These are phyloP conservation scores for Paratrypanosoma confusum DNA, from an alignment of 208 protist species.

Conservation along the genomic window DNA sequence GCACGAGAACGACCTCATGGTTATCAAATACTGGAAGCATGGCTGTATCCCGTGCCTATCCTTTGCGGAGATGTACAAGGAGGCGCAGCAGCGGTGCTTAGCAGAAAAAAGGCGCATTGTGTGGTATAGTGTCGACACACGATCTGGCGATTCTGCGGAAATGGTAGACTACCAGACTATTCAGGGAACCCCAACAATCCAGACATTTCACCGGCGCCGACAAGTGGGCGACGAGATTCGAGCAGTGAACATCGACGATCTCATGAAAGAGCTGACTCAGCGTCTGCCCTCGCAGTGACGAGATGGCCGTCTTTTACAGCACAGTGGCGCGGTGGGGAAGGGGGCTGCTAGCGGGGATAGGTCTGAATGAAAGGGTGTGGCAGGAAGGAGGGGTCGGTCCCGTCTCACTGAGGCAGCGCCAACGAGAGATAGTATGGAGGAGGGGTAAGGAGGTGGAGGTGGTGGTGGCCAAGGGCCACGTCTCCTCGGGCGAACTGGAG, in stretches of 20 bases:
- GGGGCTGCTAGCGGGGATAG: too few relatives aligned
- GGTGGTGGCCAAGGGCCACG: too few relatives aligned
- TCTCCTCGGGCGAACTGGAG: too few relatives aligned
- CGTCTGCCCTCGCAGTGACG: constrained; percentile 14
- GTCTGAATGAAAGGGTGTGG: too few relatives aligned
- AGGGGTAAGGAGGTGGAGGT: too few relatives aligned
- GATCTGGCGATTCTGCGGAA: constrained; percentile 37
- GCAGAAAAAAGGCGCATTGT: constrained; percentile 48
- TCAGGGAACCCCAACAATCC: constrained; percentile 80
- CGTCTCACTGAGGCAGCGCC: too few relatives aligned
- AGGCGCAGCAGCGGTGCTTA: constrained; percentile 38
- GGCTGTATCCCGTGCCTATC: constrained; percentile 85
- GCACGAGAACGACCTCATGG: constrained; percentile 82
- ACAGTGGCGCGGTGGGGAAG: too few relatives aligned
- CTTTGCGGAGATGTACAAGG: constrained; percentile 89
- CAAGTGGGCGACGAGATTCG: constrained; percentile 84
- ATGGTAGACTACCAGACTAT: constrained; percentile 83
- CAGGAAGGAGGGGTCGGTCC: too few relatives aligned
- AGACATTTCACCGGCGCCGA: constrained; percentile 71
- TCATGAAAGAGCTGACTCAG: constrained; percentile 53
- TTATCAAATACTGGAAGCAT: constrained; percentile 91
- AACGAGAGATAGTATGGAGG: too few relatives aligned
- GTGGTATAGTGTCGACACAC: constrained; percentile 87
- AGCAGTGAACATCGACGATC: constrained; percentile 66
- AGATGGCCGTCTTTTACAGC: too few relatives aligned